Conservation (phyloP, 2,329 filamentous ascomycete species). For the Curvularia lunata region DNA sequence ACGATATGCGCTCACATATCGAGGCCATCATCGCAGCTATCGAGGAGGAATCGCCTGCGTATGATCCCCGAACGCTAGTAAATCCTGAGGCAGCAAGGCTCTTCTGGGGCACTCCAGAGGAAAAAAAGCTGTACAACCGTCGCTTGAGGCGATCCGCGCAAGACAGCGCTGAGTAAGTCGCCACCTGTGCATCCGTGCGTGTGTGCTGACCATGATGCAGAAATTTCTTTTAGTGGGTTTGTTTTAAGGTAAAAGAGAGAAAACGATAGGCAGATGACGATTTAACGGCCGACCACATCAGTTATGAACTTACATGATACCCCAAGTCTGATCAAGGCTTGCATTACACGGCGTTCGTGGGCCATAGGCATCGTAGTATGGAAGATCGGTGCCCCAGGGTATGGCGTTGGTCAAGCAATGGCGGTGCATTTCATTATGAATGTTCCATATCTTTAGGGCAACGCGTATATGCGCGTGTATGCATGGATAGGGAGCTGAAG, state of each 20-base stretch:
- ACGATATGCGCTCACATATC: conserved; percentile 83
- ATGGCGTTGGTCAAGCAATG: conserved; percentile 10
- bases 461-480: neutral
- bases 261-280: conserved; percentile 8
- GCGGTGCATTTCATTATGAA: neutral
- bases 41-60: conserved; percentile 87
- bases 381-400: neutral
- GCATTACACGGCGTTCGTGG: conserved; percentile 33
- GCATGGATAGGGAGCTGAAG: neutral
- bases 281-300: conserved; percentile 29
- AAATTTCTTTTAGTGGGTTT: conserved; percentile 30
- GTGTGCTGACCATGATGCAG: conserved; percentile 14
- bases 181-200: neutral
- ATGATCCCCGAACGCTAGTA: conserved; percentile 87
- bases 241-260: neutral
- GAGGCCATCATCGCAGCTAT: conserved; percentile 80
- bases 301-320: conserved; percentile 42
- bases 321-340: conserved; percentile 29
- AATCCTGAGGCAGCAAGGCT: conserved; percentile 84
- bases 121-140: conserved; percentile 84
- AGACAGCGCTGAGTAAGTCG: conserved; percentile 55
- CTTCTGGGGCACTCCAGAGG: conserved; percentile 81
- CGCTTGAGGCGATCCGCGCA: conserved; percentile 78
- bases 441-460: neutral
- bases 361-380: conserved; percentile 21